Base-by-base conservation (phyloP, 495 filamentous ascomycete genomes). In the Penicillium pancosmium region DNA sequence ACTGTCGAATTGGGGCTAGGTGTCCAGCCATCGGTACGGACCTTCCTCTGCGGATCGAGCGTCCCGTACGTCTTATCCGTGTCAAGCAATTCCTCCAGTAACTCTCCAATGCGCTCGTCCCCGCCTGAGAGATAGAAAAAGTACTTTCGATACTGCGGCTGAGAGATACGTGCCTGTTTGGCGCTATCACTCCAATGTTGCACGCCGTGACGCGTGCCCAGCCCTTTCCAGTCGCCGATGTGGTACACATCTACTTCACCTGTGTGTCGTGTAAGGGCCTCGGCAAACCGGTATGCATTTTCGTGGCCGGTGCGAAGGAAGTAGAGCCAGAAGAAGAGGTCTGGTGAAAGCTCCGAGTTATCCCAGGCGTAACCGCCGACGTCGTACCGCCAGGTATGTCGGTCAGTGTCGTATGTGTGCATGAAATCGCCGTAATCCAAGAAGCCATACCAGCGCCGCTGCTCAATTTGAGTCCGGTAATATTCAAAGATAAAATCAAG, bases 321-420 rank as follows among this genome's bases (percentile, higher is more conserved):
- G 53, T 83, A 77, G 7, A 76, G 75, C 80, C 80, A 83, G 21
- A 83, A 68, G 62, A 75, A 83, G 0, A 81, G 65, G 54, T 83
- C 79, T 1, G 80, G 73, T 4, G 80, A 83, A 7, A 83, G 71
- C 50, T 83, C 80, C 1, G 78, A 81, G 63, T 83, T 83, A 51
- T 81, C 80, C 80, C 80, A 83, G 2, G 80, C 80, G 67, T 74
- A 83, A 0, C 80, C 80, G 9, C 80, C 80, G 15, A 83, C 55
- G 51, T 83, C 80, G 52, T 81, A 83, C 8, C 80, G 69, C 80
- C 80, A 83, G 13, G 66, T 73, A 55, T 82, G 79, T 33, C 80
- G 66, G 60, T 80, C 72, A 6, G 57, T 48, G 40, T 83, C 80
- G 61, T 83, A 83, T 3, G 79, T 79, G 44, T 83, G 79, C 72